phyloP scores from a whole-genome alignment of 768 basidiomycete species.

The Tubosaeta brunneosetosa region DNA sequence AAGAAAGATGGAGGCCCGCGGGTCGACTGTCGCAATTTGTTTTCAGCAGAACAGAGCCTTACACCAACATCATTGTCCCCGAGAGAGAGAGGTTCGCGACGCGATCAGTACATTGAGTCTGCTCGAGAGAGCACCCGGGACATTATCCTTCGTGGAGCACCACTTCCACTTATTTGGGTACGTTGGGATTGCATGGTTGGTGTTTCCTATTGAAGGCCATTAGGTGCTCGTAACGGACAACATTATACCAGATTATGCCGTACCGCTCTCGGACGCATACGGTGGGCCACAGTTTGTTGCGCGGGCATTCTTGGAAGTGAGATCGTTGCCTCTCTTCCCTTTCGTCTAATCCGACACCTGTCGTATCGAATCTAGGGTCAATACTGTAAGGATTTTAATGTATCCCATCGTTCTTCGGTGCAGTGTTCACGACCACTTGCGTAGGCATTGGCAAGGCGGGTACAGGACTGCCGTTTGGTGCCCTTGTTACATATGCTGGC shows the following conservation, averaged over 20 bases:
- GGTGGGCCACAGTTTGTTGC: constrained; percentile 27
- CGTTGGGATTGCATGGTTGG: neutral
- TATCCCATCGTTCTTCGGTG: neutral
- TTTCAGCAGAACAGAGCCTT: constrained; percentile 3
- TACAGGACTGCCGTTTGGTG: constrained; percentile 23
- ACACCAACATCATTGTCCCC: neutral
- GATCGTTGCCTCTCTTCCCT: neutral
- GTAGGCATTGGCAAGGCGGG: constrained; percentile 26
- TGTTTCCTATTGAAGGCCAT: neutral
- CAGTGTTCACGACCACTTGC: neutral
- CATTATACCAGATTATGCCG: constrained; percentile 25
- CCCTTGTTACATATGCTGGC: constrained; percentile 18
- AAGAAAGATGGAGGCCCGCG: constrained; percentile 14
- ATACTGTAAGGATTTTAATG: constrained; percentile 19
- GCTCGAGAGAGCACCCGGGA: constrained; percentile 9
- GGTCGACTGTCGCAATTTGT: constrained; percentile 20
- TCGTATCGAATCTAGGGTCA: constrained; percentile 15
- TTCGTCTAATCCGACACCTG: neutral
- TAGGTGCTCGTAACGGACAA: constrained; percentile 27
- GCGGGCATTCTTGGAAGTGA: constrained; percentile 23
- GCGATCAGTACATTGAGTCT: constrained; percentile 1
- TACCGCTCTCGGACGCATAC: constrained; percentile 24
- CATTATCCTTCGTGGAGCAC: constrained; percentile 17
- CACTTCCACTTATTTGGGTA: constrained; percentile 27
- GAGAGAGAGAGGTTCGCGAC: neutral